Percentiles rank a stretch among this genome's conserved stretches.
phyloP scores from a whole-genome alignment of 768 basidiomycete species.

The Russula sp. region DNA sequence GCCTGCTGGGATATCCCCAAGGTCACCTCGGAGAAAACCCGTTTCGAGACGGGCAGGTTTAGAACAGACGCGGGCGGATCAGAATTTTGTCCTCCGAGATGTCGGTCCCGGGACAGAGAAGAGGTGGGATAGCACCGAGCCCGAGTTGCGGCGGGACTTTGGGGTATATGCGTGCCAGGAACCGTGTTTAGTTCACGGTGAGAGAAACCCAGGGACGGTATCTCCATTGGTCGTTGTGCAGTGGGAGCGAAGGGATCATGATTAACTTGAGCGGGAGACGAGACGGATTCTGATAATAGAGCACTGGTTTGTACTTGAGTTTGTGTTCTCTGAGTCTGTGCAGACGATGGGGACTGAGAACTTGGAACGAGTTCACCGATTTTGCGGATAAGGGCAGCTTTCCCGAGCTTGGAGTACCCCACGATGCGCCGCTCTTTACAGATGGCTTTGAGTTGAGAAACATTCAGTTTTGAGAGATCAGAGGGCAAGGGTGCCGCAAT shows the following conservation, averaged over 20 bases:
- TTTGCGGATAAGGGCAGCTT: conserved; percentile 55
- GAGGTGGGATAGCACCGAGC: not conserved
- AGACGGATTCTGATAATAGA: not conserved
- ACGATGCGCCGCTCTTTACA: conserved; percentile 62
- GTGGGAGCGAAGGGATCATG: not conserved
- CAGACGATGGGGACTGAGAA: conserved; percentile 2
- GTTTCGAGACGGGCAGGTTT: not conserved
- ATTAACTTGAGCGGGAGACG: not conserved
- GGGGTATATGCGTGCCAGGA: conserved; percentile 15
- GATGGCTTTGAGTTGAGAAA: conserved; percentile 60
- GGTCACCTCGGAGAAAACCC: not conserved
- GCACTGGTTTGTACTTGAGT: not conserved
- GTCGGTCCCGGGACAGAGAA: not conserved
- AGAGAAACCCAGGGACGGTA: not conserved
- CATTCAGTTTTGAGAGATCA: conserved; percentile 45
- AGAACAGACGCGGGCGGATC: not conserved
- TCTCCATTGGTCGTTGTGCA: not conserved
- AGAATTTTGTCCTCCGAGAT: not conserved
- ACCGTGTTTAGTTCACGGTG: not conserved
- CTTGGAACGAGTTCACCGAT: conserved; percentile 32
- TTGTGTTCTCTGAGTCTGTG: not conserved
- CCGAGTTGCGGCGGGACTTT: not conserved
- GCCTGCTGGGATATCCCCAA: not conserved
- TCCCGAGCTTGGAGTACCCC: conserved; percentile 67
- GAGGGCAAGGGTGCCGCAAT: not conserved